Evolutionary conservation across 345 rosid species (phyloP).

Genomic region (Arabidopsis thaliana): TAIR10.1 NC_003074.8:5737501-5738000

Average conservation of each 20-base stretch:
- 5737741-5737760: background rate
- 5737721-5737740: slow-evolving; percentile 16
- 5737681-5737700: slow-evolving; percentile 21
- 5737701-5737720: slow-evolving; percentile 12
- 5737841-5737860: background rate
- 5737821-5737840: background rate
- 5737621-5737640: slow-evolving; percentile 31
- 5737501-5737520: slow-evolving; percentile 80
- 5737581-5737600: slow-evolving; percentile 46
- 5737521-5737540: slow-evolving; percentile 63
- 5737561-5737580: slow-evolving; percentile 37
- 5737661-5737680: background rate
- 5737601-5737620: slow-evolving; percentile 40
- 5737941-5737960: background rate
- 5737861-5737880: background rate
- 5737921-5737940: background rate
- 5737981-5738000: slow-evolving; percentile 2
- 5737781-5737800: too few relatives aligned
- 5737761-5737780: too few relatives aligned
- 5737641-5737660: slow-evolving; percentile 28
- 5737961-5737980: slow-evolving; percentile 21
- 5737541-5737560: slow-evolving; percentile 40
- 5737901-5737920: background rate
- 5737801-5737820: too few relatives aligned
- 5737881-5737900: background rate